Percentiles rank a stretch among this genome's conserved stretches.
Evolutionary conservation across 352 stramenopile species (phyloP).

Genomic region (Phytopythium vexans): DNA sequence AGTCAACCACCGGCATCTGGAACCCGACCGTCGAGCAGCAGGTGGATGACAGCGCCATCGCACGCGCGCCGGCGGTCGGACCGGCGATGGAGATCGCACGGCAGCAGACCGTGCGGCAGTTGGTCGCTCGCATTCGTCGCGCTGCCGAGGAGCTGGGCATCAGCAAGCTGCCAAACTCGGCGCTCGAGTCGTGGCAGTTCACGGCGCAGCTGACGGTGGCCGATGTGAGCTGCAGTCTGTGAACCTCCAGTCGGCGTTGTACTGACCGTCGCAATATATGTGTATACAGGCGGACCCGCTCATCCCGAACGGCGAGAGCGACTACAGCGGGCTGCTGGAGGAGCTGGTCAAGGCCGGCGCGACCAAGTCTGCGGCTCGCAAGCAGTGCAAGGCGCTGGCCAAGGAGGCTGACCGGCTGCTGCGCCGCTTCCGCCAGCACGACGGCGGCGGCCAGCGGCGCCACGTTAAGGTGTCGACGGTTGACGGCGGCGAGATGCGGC

Average conservation of each 20-base stretch:
- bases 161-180: slow-evolving; percentile 72
- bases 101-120: slow-evolving; percentile 58
- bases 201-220: slow-evolving; percentile 68
- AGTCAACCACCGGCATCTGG: slow-evolving; percentile 34
- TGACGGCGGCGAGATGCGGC: slow-evolving; percentile 29
- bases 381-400: slow-evolving; percentile 61
- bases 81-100: slow-evolving; percentile 64
- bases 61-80: slow-evolving; percentile 14
- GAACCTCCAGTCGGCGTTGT: no score
- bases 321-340: slow-evolving; percentile 69
- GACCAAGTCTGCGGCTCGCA: slow-evolving; percentile 52
- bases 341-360: slow-evolving; percentile 74
- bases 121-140: slow-evolving; percentile 68
- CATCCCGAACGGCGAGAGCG: slow-evolving; percentile 62
- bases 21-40: slow-evolving; percentile 40
- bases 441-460: slow-evolving; percentile 39
- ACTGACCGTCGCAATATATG: neutral
- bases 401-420: slow-evolving; percentile 49
- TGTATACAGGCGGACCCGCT: slow-evolving; percentile 44
- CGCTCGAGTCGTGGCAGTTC: slow-evolving; percentile 86
- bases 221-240: slow-evolving; percentile 21
- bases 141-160: slow-evolving; percentile 74
- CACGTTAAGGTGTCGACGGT: slow-evolving; percentile 34
- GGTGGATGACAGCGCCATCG: slow-evolving; percentile 11
- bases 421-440: slow-evolving; percentile 46